Percentiles rank a stretch among this genome's conserved stretches.
phyloP scores from a whole-genome alignment of 2,329 filamentous ascomycete genomes.

The Pyrenochaeta sp. region DNA sequence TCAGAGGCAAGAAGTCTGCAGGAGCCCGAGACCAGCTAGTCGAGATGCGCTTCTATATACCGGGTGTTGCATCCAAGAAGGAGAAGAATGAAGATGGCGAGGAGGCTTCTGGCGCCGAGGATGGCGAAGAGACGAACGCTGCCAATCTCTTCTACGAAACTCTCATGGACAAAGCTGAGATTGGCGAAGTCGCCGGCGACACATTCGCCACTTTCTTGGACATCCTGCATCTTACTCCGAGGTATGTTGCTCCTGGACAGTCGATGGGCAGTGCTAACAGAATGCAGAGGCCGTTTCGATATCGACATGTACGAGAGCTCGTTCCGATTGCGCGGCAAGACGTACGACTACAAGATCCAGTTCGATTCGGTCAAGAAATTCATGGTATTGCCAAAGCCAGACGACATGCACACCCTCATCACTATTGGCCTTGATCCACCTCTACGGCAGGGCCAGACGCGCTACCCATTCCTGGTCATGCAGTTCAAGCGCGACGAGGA shows the following conservation, averaged over 20 bases:
- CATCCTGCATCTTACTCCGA: slow-evolving; percentile 94
- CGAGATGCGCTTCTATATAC: slow-evolving; percentile 99
- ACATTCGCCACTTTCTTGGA: slow-evolving; percentile 98
- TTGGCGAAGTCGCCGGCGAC: slow-evolving; percentile 98
- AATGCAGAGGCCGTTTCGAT: slow-evolving; percentile 90
- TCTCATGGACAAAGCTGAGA: slow-evolving; percentile 97
- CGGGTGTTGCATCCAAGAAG: slow-evolving; percentile 78
- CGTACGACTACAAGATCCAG: slow-evolving; percentile 99
- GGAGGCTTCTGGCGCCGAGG: slow-evolving; percentile 63
- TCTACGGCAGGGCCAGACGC: slow-evolving; percentile 93
- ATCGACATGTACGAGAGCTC: slow-evolving; percentile 99
- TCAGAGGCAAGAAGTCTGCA: slow-evolving; percentile 86
- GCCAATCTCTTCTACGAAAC: slow-evolving; percentile 98
- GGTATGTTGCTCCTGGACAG: slow-evolving; percentile 60
- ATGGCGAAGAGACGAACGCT: slow-evolving; percentile 85
- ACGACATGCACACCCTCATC: slow-evolving; percentile 94
- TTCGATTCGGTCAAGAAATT: slow-evolving; percentile 99
- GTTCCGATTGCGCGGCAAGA: slow-evolving; percentile 96
- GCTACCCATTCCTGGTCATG: slow-evolving; percentile 99
- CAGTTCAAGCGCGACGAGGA: slow-evolving; percentile 98
- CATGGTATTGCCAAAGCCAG: slow-evolving; percentile 97
- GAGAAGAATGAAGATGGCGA: slow-evolving; percentile 77
- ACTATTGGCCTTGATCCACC: slow-evolving; percentile 94
- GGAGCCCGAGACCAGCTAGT: slow-evolving; percentile 92
- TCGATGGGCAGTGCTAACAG: slow-evolving; percentile 12